These are phyloP conservation scores for Saccharomyces hybrid DNA, from an alignment of 1,139 yeast genomes.

Conservation along the genomic window DNA sequence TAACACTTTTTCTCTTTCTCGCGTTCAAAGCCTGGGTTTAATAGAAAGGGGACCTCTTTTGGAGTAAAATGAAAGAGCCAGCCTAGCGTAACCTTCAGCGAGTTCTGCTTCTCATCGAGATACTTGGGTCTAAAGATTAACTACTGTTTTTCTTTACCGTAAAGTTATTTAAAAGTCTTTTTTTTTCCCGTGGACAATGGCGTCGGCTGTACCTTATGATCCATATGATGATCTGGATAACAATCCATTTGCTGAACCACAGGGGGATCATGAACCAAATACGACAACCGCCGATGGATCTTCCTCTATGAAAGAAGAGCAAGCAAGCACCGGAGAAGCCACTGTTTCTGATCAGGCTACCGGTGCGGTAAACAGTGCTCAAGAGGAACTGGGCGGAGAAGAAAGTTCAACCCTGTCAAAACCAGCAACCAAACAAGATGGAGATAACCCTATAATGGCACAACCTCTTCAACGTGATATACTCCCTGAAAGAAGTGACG, in stretches of 20 bases:
- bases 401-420: slow-evolving; percentile 35
- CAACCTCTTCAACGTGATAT: background rate
- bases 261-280: background rate
- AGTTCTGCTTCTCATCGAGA: background rate
- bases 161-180: too few relatives aligned
- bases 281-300: slow-evolving; percentile 25
- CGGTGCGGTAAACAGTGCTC: slow-evolving; percentile 33
- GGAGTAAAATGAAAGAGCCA: background rate
- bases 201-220: slow-evolving; percentile 42
- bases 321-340: slow-evolving; percentile 2
- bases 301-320: background rate
- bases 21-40: background rate
- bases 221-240: slow-evolving; percentile 33
- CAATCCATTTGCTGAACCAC: slow-evolving; percentile 23
- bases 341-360: background rate
- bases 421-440: background rate
- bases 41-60: background rate
- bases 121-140: background rate
- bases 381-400: slow-evolving; percentile 21
- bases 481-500: slow-evolving; percentile 6
- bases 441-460: background rate
- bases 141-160: background rate
- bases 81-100: too few relatives aligned
- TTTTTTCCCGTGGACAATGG: slow-evolving; percentile 6
- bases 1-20: background rate